Evolutionary conservation across 2,329 filamentous ascomycete species (phyloP), one percentile per base, ranked within the genome.

Genomic region (Talaromyces sp.): DNA sequence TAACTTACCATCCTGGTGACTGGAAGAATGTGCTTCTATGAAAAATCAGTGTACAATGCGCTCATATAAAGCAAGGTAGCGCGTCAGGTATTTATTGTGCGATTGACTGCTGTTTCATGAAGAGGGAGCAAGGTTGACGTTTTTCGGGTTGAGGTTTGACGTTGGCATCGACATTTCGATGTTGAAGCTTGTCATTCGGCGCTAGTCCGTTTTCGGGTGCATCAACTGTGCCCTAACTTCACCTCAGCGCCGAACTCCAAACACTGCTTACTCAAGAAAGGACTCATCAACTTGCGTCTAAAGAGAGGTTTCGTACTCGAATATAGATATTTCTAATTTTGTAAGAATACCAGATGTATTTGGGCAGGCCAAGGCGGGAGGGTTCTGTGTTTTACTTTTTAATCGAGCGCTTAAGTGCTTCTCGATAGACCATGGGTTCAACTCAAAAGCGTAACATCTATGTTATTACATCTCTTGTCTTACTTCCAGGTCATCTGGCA

Each of bases 181-280:
- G 51, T 54, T 54, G 51, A 36, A 56, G 51, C 29, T 56, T 36
- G 51, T 36, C 51, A 56, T 6, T 15, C 36, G n/a, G n/a, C 51
- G n/a, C 53, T 56, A 56, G 31, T 56, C 53, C 31, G 5, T 15
- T 56, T 56, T 38, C 31, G 53, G 53, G 38, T 56, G 19, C 19
- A 17, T 19, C 53, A 56, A 19, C 17, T 54, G 31, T 56, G 53
- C 53, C 53, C 53, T 56, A 56, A 56, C 31, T 56, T 56, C 53
- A 36, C 31, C 31, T 25, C 29, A 31, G 51, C 27, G 13, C 8
- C 29, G 29, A 25, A 36, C 31, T 36, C 11, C 8, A 25, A 25
- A 22, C 5, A 3, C n/a, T 56, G 29, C 17, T 36, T 36, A 11
- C 17, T 22, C n/a, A 3, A 7, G 10, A 10, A 10, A 36, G 2